A percentile compares a stretch with the other conserved stretches of the same genome.
Conservation (phyloP, 2,329 filamentous ascomycete genomes). For the Aciculosporium take region DNA sequence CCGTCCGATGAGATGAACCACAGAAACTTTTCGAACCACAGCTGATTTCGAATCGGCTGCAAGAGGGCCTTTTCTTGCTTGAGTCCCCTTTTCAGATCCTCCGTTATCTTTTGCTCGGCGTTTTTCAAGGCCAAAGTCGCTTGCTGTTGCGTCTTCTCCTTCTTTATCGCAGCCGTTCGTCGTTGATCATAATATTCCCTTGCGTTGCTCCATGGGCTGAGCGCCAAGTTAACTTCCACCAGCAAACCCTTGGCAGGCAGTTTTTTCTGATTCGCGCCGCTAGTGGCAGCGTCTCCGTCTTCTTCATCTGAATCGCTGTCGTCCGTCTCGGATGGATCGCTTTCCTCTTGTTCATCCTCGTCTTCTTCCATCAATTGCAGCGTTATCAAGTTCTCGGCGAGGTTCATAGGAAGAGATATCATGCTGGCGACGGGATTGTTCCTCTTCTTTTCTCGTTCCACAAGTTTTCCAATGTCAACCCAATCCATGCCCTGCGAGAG, state of each 20-base stretch:
- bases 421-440: slow-evolving; percentile 75
- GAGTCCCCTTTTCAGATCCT: slow-evolving; percentile 72
- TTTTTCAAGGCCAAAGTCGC: slow-evolving; percentile 75
- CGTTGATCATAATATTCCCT: slow-evolving; percentile 85
- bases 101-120: slow-evolving; percentile 74
- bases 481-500: slow-evolving; percentile 94
- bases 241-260: slow-evolving; percentile 40
- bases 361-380: slow-evolving; percentile 61
- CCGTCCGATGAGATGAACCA: slow-evolving; percentile 95
- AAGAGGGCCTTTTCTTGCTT: slow-evolving; percentile 87
- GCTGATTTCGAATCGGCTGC: slow-evolving; percentile 64
- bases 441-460: slow-evolving; percentile 71
- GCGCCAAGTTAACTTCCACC: slow-evolving; percentile 71
- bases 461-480: slow-evolving; percentile 76
- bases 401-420: slow-evolving; percentile 74
- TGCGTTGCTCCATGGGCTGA: slow-evolving; percentile 81
- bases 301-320: slow-evolving; percentile 37
- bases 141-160: slow-evolving; percentile 72
- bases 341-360: slow-evolving; percentile 45
- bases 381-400: slow-evolving; percentile 81
- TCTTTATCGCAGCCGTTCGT: slow-evolving; percentile 69
- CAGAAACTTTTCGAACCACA: slow-evolving; percentile 96
- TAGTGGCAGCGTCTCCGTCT: slow-evolving; percentile 12
- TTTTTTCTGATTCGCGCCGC: slow-evolving; percentile 23
- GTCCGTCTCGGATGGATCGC: slow-evolving; percentile 50